A percentile compares a stretch with the other conserved stretches of the same genome.
Conservation (phyloP, 1,284 basidiomycete genomes). For the Naganishia liquefaciens region DNA sequence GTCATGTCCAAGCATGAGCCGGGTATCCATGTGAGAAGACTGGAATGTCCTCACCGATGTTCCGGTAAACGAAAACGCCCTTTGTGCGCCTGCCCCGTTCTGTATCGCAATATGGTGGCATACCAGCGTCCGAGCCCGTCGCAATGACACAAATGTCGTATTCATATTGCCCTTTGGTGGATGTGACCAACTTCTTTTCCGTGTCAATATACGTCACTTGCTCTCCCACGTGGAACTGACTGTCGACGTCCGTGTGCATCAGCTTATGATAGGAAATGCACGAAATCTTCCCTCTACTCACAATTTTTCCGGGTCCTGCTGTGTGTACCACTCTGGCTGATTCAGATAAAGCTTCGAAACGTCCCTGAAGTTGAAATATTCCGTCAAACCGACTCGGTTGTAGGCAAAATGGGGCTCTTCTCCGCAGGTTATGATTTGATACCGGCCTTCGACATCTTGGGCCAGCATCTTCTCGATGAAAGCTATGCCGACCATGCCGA, state of each 20-base stretch:
- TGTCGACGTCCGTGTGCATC: not conserved
- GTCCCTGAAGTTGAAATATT: slow-evolving; percentile 66
- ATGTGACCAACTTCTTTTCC: slow-evolving; percentile 58
- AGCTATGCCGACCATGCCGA: slow-evolving; percentile 71
- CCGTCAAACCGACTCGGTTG: slow-evolving; percentile 62
- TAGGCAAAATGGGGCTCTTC: slow-evolving; percentile 58
- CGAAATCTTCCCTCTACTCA: slow-evolving; percentile 4
- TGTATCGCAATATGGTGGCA: slow-evolving; percentile 62
- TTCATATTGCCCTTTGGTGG: slow-evolving; percentile 57
- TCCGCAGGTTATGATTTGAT: slow-evolving; percentile 64
- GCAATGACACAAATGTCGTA: slow-evolving; percentile 70
- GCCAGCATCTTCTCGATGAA: slow-evolving; percentile 69
- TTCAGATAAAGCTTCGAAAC: slow-evolving; percentile 69
- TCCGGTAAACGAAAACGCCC: slow-evolving; percentile 73
- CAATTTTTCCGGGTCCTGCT: slow-evolving; percentile 36
- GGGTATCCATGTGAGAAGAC: not conserved
- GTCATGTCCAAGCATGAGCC: not conserved
- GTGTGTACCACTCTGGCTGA: slow-evolving; percentile 44
- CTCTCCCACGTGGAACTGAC: slow-evolving; percentile 60
- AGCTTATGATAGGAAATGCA: not conserved
- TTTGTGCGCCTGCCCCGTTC: slow-evolving; percentile 54
- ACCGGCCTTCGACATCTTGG: slow-evolving; percentile 59
- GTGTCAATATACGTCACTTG: slow-evolving; percentile 60
- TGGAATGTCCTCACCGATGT: slow-evolving; percentile 54
- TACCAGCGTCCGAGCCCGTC: slow-evolving; percentile 67